Evolutionary conservation across 2,329 filamentous ascomycete genomes (phyloP), one percentile per base, ranked within the genome.

Genomic region (Cercospora sp.): DNA sequence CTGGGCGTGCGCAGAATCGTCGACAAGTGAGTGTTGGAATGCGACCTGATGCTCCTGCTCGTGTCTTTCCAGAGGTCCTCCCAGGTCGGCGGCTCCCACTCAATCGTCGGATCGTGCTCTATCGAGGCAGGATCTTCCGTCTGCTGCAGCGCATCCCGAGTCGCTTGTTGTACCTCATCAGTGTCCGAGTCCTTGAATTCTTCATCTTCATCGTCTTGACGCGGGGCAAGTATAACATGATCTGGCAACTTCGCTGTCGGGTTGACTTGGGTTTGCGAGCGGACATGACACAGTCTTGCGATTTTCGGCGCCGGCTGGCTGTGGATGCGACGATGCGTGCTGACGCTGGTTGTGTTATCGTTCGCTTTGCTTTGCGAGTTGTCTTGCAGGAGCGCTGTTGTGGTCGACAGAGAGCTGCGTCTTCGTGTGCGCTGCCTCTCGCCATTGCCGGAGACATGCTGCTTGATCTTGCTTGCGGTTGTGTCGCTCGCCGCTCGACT

Each of bases 61-160:
- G 62, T n/a, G 16, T 64, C 51, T 20, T 42, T 58, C 62, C 62
- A 64, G 36, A 64, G 62, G 28, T 64, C 62, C 18, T 64, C 62
- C 62, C 62, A 64, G 4, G 53, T 33, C 12, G 62, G 62, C 23
- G 62, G 62, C 62, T 64, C 53, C 62, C 62, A 64, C 5, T 58
- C 62, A 26, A 64, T 64, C 18, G 62, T 58, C 30, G 53, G 62
- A 59, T 64, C 62, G 13, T 64, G 26, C 20, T 1, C 18, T 23
- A 20, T 12, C 9, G 23, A 58, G 28, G 23, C 5, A 9, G 26
- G 5, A 16, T 64, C 31, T 18, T 33, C 31, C 6, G 13, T 57
- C 13, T 59, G 33, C 51, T 45, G 30, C 62, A 64, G 51, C 18
- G 62, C 62, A n/a, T 58, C 12, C 26, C 51, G 62, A 31, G 62